Evolutionary conservation across 2,329 filamentous ascomycete species (phyloP).

Genomic region (Fusarium penzigii): DNA sequence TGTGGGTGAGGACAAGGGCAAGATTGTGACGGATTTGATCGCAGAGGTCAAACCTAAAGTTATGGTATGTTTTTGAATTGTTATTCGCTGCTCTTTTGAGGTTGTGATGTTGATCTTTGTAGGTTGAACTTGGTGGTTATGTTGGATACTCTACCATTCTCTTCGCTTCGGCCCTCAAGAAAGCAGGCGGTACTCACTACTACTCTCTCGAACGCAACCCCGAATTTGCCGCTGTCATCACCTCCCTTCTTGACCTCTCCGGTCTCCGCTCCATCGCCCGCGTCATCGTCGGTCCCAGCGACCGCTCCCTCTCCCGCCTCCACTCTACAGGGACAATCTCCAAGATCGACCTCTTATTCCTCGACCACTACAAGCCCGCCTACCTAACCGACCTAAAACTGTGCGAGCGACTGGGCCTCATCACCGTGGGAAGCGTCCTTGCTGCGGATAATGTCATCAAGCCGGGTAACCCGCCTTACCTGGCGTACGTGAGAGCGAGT

Average conservation of each 20-base stretch:
- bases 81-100: not conserved
- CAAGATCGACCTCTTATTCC: conserved; percentile 71
- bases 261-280: conserved; percentile 70
- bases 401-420: conserved; percentile 68
- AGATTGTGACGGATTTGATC: conserved; percentile 70
- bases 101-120: not conserved
- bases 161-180: conserved; percentile 67
- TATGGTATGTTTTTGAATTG: conserved; percentile 49
- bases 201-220: conserved; percentile 73
- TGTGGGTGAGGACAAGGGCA: conserved; percentile 73
- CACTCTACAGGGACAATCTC: conserved; percentile 52
- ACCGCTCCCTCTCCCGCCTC: conserved; percentile 64
- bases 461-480: conserved; percentile 70
- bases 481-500: conserved; percentile 68
- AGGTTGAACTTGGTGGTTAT: conserved; percentile 77
- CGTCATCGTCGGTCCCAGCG: conserved; percentile 69
- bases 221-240: conserved; percentile 71
- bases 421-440: conserved; percentile 62
- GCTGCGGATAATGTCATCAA: conserved; percentile 72
- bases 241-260: conserved; percentile 70
- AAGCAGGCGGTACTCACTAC: conserved; percentile 65
- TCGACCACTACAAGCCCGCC: conserved; percentile 79
- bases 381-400: conserved; percentile 76
- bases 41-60: conserved; percentile 62
- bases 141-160: conserved; percentile 80